Percentiles rank a stretch among this genome's conserved stretches.
These are phyloP conservation scores for Ramaria sp. DNA, from an alignment of 768 basidiomycete species.

Conservation along the genomic window DNA sequence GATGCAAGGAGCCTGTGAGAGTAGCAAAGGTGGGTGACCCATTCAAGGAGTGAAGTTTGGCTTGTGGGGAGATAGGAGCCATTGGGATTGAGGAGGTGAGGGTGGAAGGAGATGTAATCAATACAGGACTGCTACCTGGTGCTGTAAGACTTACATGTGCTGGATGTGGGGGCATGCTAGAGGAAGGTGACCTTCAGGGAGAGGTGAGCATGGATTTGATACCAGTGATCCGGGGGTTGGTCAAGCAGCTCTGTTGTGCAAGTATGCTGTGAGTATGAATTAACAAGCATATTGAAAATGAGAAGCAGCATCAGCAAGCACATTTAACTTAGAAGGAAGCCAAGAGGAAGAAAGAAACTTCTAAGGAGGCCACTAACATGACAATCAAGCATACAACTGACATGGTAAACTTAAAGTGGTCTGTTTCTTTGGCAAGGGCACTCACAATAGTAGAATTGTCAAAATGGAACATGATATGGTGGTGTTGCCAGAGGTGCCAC, in stretches of 20 bases:
- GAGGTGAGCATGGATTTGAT: conserved; percentile 10
- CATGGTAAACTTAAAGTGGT: conserved; percentile 9
- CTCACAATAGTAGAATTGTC: conserved; percentile 20
- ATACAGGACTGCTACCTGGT: conserved; percentile 23
- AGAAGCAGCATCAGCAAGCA: too few relatives aligned
- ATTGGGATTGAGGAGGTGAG: conserved; percentile 2
- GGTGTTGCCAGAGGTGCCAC: conserved; percentile 17
- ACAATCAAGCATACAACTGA: too few relatives aligned
- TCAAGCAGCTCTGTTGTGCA: conserved; percentile 15
- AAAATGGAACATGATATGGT: conserved; percentile 20
- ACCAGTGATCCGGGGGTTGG: conserved; percentile 13
- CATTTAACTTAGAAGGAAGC: too few relatives aligned
- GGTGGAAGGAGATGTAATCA: conserved; percentile 18
- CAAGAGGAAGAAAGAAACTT: conserved; percentile 13
- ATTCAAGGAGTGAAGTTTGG: conserved; percentile 11
- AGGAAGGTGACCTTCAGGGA: conserved; percentile 14
- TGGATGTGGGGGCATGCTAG: conserved; percentile 22
- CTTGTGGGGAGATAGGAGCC: conserved; percentile 6
- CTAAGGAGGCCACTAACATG: conserved; percentile 8
- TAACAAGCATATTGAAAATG: conserved; percentile 13
- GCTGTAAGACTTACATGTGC: conserved; percentile 21
- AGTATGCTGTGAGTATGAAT: too few relatives aligned
- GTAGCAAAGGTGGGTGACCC: conserved; percentile 15
- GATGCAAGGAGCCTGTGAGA: too few relatives aligned
- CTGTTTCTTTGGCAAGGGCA: conserved; percentile 4